These are phyloP conservation scores for Pyrenophora seminiperda DNA, from an alignment of 2,329 filamentous ascomycete genomes.

Conservation along the genomic window DNA sequence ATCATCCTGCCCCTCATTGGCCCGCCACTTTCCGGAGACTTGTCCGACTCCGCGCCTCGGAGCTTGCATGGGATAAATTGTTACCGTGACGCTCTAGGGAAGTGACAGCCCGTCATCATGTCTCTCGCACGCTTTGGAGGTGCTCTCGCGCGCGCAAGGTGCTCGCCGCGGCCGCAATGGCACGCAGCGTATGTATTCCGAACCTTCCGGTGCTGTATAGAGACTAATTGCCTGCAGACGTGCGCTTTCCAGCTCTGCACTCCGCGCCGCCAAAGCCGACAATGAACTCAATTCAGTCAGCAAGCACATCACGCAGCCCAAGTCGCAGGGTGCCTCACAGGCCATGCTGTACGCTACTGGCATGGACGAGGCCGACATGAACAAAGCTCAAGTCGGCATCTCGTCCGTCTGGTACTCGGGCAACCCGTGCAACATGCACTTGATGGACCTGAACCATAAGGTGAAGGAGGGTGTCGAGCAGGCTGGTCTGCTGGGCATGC, in stretches of 20 bases:
- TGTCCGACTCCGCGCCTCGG: constrained; percentile 25
- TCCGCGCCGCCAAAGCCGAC: constrained; percentile 40
- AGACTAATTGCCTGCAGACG: constrained; percentile 36
- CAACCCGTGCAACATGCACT: constrained; percentile 99
- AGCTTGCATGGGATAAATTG: constrained; percentile 38
- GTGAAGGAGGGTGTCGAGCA: constrained; percentile 74
- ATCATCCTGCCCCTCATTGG: constrained; percentile 32
- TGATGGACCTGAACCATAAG: constrained; percentile 83
- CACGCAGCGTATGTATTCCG: constrained; percentile 34
- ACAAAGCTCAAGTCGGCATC: constrained; percentile 96
- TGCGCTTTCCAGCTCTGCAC: constrained; percentile 42
- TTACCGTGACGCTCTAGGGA: constrained; percentile 17
- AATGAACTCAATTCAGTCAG: constrained; percentile 75
- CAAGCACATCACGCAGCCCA: constrained; percentile 86
- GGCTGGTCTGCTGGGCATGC: constrained; percentile 86
- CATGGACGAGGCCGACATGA: constrained; percentile 82
- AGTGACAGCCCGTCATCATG: constrained; percentile 37
- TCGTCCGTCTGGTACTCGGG: constrained; percentile 98
- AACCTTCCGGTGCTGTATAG: neutral
- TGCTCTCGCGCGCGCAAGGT: constrained; percentile 39
- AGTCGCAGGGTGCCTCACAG: constrained; percentile 97
- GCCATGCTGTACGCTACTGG: constrained; percentile 99
- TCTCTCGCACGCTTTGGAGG: constrained; percentile 45
- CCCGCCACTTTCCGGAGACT: constrained; percentile 12
- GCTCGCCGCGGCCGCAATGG: constrained; percentile 40